Evolutionary conservation across 495 filamentous ascomycete genomes (phyloP), one percentile per base, ranked within the genome.

Genomic region (Aspergillus coremiiformis): DNA sequence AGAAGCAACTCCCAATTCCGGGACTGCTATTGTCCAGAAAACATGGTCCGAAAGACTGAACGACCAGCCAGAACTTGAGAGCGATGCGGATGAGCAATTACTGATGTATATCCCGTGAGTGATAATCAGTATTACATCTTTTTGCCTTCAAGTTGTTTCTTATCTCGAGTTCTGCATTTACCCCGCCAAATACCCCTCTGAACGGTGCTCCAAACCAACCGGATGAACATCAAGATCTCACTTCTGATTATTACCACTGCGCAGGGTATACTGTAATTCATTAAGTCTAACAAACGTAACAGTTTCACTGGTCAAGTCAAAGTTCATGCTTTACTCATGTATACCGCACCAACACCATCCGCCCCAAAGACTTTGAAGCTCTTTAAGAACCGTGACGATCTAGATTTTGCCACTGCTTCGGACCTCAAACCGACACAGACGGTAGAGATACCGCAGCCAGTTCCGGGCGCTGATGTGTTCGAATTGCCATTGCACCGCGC

Each of bases 251-350:
- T 8, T 6, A 4, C 7, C 37, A 6, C 21, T 12, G 29, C 3
- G 14, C 14, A 11, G n/a, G n/a, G n/a, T n/a, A n/a, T n/a, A n/a
- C n/a, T n/a, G n/a, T n/a, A n/a, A n/a, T n/a, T n/a, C n/a, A n/a
- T n/a, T n/a, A n/a, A n/a, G n/a, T n/a, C n/a, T n/a, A n/a, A n/a
- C n/a, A n/a, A n/a, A n/a, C n/a, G n/a, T n/a, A n/a, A 44, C 41
- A 98, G 93, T 23, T 98, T 98, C 74, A 89, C 89, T 22, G 92
- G 87, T 53, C 89, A 94, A 68, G 80, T 96, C 52, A 94, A 91
- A 66, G 81, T 98, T 0, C 90, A 97, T 68, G 83, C 86, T 17
- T 81, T 97, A 57, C 78, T 96, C 22, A 63, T 97, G 22, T 87
- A 91, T 60, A 86, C 87, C 2, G 86, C 86, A 2, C 72, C 78